Conservation (phyloP, 805 yeast genomes). For the Candida khao-thaluensis region DNA sequence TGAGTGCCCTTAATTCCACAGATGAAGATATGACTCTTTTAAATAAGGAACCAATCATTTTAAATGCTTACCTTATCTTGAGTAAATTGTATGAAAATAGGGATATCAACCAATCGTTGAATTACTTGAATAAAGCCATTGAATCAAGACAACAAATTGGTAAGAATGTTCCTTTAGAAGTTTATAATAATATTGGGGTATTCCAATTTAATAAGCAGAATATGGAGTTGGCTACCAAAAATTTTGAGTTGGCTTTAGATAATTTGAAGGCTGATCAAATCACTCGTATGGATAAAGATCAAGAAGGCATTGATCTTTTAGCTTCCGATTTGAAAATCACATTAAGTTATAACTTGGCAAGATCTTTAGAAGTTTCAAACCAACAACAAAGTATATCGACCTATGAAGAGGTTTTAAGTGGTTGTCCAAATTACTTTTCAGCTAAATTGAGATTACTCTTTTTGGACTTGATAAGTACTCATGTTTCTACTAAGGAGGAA, state of each 20-base stretch:
- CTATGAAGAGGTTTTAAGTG: constrained; percentile 57
- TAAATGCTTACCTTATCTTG: constrained; percentile 66
- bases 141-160: constrained; percentile 45
- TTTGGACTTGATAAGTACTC: constrained; percentile 51
- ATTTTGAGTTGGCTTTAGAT: constrained; percentile 52
- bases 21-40: constrained; percentile 19
- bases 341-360: constrained; percentile 66
- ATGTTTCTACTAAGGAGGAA: constrained; percentile 35
- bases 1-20: constrained; percentile 17
- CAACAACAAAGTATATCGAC: constrained; percentile 38
- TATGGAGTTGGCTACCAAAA: constrained; percentile 53
- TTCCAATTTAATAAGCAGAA: constrained; percentile 68
- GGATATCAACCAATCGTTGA: constrained; percentile 66
- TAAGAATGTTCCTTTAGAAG: constrained; percentile 53
- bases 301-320: constrained; percentile 39
- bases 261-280: constrained; percentile 23
- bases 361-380: constrained; percentile 58
- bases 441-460: constrained; percentile 73
- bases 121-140: constrained; percentile 58
- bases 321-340: constrained; percentile 30
- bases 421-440: constrained; percentile 68
- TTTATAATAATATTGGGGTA: constrained; percentile 83
- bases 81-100: constrained; percentile 68
- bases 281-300: constrained; percentile 28
- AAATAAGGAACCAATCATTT: constrained; percentile 54